Base-by-base conservation (phyloP, 768 basidiomycete species). In the Mycena olivaceomarginata region DNA sequence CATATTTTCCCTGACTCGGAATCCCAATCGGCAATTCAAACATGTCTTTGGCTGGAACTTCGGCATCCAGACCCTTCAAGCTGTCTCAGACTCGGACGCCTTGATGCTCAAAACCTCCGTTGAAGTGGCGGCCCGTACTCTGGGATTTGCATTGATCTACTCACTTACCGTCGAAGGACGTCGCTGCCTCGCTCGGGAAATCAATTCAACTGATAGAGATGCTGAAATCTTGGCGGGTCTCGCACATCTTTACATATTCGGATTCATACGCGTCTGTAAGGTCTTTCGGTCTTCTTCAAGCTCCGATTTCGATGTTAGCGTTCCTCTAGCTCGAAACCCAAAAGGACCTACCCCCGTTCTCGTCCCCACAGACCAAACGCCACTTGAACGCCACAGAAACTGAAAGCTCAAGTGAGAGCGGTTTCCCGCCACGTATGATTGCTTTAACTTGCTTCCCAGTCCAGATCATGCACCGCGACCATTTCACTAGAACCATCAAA, bases 181-280 rank as follows among this genome's bases (percentile, higher is more conserved):
- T 31, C 3, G 16, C 5, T 48, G 45, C 20, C 31, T 71, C 20
- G 59, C 60, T 8, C 12, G 57, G 11, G 70, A 71, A 31, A 40
- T 63, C 45, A 62, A 63, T 8, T 9, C 45, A 5, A 63, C 41
- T 20, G 13, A 71, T 13, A 40, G 41, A 25, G 60, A 71, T 18
- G 4, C 7, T 8, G 70, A 71, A 22, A 51, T 6, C 31, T 22
- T 71, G 9, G 70, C 60, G 2, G 70, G 59, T 11, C 60, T 63
- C 25, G 70, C 70, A 4, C 60, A 63, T n/a, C 70, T 71, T 25
- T 71, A 71, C 11, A 71, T 71, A 10, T 71, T 37, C 25, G 70
- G 60, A 18, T 31, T 71, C 0, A 63, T 71, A n/a, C 57, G 70
- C 5, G n/a, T 71, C 31, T 62, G 46, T 71, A 15, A 46, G 40